phyloP scores from a whole-genome alignment of 805 yeast species.

The Nakazawaea laoshanensis region DNA sequence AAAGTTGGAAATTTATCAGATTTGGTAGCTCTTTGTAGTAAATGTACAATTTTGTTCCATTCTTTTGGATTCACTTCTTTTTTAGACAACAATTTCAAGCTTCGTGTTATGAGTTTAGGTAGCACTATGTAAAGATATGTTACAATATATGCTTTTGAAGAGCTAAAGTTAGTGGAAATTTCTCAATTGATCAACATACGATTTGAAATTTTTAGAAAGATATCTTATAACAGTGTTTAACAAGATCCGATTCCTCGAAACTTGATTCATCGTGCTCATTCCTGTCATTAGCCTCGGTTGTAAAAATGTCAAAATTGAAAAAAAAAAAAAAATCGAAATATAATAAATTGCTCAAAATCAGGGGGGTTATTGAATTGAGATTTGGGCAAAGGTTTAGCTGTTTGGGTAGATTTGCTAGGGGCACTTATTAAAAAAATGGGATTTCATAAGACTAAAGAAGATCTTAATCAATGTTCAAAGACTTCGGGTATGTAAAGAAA shows the following conservation, averaged over 20 bases:
- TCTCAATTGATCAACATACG: slow-evolving; percentile 4
- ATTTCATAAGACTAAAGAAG: no score
- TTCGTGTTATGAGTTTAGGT: slow-evolving; percentile 20
- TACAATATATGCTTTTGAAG: slow-evolving; percentile 22
- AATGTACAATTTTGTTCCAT: slow-evolving; percentile 12
- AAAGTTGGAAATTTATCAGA: slow-evolving; percentile 26
- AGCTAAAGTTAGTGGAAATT: slow-evolving; percentile 1
- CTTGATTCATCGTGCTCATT: slow-evolving; percentile 1
- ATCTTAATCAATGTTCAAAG: no score
- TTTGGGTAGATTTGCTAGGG: no score
- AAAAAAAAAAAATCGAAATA: no score
- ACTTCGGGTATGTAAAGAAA: no score
- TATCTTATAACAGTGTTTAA: slow-evolving; percentile 1
- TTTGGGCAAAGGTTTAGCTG: no score
- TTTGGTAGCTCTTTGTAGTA: slow-evolving; percentile 19
- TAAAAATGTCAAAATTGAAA: not conserved
- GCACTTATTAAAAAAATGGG: no score
- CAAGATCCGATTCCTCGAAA: not conserved
- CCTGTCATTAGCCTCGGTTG: not conserved
- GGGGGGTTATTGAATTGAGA: no score
- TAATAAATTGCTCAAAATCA: no score
- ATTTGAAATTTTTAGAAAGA: slow-evolving; percentile 7
- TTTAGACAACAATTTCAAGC: slow-evolving; percentile 13
- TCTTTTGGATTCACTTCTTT: slow-evolving; percentile 13
- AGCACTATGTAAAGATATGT: slow-evolving; percentile 27